A percentile compares a stretch with the other conserved stretches of the same genome.
These are phyloP conservation scores for Hirsutella minnesotensis DNA, from an alignment of 2,329 filamentous ascomycete genomes.

Conservation along the genomic window DNA sequence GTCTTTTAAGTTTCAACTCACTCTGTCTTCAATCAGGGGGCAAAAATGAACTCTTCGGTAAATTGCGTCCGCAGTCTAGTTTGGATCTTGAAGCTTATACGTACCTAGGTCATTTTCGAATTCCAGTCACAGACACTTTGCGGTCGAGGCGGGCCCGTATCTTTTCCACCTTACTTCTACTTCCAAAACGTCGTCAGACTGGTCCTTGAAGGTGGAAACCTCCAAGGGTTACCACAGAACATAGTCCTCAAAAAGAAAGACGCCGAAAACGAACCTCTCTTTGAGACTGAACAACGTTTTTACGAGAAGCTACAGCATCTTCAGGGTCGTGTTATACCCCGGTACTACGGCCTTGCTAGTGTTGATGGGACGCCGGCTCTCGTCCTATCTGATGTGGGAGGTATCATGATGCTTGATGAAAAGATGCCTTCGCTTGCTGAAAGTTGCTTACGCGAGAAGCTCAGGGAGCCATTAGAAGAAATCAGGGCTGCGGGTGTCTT, in stretches of 20 bases:
- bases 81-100: not conserved
- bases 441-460: not conserved
- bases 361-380: constrained; percentile 1
- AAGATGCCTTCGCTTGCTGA: not conserved
- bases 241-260: not conserved
- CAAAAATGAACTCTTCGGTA: not conserved
- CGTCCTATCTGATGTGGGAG: constrained; percentile 1
- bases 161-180: not conserved
- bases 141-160: not conserved
- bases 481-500: not conserved
- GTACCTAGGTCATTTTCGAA: not conserved
- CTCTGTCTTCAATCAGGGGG: not conserved
- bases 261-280: not conserved
- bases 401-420: not conserved
- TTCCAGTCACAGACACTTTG: not conserved
- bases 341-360: not conserved
- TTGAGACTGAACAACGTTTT: not conserved
- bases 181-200: not conserved
- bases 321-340: not conserved
- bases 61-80: not conserved
- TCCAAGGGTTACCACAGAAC: not conserved
- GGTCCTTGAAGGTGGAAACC: not conserved
- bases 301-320: not conserved
- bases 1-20: not conserved
- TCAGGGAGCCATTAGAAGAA: not conserved